Conservation (phyloP, 2,329 filamentous ascomycete species). For the Paraphoma sp. region DNA sequence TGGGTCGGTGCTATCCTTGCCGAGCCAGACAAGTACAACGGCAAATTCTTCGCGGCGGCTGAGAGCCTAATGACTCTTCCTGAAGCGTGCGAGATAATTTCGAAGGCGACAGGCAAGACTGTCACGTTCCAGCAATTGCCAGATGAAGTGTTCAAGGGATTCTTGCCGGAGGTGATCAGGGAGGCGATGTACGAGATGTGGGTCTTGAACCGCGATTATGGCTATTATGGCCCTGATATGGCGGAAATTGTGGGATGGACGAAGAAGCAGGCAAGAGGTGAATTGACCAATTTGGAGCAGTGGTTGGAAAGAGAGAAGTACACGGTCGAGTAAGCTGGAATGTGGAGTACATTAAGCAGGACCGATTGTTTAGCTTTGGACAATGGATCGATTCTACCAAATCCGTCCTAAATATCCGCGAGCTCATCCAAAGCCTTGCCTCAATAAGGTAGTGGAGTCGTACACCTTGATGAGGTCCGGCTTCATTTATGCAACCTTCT, state of each 20-base stretch:
- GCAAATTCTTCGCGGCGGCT: constrained; percentile 55
- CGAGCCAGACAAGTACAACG: constrained; percentile 52
- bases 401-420: no score
- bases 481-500: no score
- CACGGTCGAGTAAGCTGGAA: neutral
- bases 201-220: constrained; percentile 32
- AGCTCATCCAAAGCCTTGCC: no score
- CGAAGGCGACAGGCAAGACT: constrained; percentile 49
- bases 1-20: constrained; percentile 52
- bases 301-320: constrained; percentile 27
- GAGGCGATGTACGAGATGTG: constrained; percentile 37
- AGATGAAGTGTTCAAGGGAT: constrained; percentile 35
- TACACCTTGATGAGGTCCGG: no score
- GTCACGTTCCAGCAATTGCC: constrained; percentile 31
- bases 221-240: constrained; percentile 35
- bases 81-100: constrained; percentile 51
- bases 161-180: constrained; percentile 22
- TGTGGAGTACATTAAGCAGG: neutral
- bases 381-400: no score
- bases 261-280: constrained; percentile 26
- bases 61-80: constrained; percentile 48
- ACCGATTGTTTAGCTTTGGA: no score
- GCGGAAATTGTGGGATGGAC: constrained; percentile 35
- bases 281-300: constrained; percentile 34
- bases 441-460: no score